phyloP scores from a whole-genome alignment of 768 basidiomycete species.

The Termitomyces sp. region DNA sequence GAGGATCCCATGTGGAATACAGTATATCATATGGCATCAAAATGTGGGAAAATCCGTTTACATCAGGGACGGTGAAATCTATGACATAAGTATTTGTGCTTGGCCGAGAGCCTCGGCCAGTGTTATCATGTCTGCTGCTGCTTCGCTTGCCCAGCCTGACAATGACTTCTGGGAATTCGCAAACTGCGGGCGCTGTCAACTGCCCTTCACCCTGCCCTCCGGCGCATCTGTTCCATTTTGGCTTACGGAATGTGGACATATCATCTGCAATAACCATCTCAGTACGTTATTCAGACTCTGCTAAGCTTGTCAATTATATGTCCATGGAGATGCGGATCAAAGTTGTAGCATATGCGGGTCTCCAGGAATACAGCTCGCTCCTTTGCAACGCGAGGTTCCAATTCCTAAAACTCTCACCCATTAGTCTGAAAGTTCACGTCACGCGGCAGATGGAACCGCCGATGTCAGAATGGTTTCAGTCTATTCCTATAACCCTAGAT shows the following conservation, averaged over 20 bases:
- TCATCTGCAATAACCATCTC: constrained; percentile 81
- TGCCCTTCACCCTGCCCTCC: constrained; percentile 51
- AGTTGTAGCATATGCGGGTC: constrained; percentile 69
- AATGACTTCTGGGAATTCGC: constrained; percentile 83
- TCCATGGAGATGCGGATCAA: constrained; percentile 55
- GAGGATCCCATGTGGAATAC: no score
- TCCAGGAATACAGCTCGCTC: constrained; percentile 58
- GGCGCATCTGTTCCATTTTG: constrained; percentile 72
- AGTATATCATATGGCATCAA: no score
- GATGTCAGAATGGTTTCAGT: constrained; percentile 79
- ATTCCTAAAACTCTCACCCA: not conserved
- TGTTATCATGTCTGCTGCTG: constrained; percentile 32
- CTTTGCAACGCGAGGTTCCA: constrained; percentile 62
- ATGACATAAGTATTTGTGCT: not conserved
- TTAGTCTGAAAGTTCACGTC: not conserved
- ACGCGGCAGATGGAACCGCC: constrained; percentile 65
- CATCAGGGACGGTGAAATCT: not conserved
- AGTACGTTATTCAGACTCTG: constrained; percentile 36
- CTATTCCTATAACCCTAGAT: constrained; percentile 58
- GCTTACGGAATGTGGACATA: constrained; percentile 86
- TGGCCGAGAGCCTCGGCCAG: not conserved
- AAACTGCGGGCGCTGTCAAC: constrained; percentile 61
- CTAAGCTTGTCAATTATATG: not conserved
- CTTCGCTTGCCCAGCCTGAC: constrained; percentile 26
- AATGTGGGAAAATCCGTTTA: not conserved